A percentile compares a stretch with the other conserved stretches of the same genome.
These are phyloP conservation scores for Aspergillus ellipticus DNA, from an alignment of 495 filamentous ascomycete genomes.

Conservation along the genomic window DNA sequence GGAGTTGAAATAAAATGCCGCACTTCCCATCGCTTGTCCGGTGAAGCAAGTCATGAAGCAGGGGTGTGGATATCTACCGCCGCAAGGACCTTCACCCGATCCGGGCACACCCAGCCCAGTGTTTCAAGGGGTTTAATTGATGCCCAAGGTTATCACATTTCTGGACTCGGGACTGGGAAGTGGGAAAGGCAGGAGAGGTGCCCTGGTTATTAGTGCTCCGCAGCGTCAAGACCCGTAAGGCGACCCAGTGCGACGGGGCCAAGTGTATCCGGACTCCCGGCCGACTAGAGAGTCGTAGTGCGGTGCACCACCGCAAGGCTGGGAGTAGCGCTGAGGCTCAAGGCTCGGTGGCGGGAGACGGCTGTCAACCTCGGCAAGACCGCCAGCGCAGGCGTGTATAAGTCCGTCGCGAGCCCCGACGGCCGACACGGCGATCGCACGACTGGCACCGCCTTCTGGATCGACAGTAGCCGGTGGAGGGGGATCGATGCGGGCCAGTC, in stretches of 20 bases:
- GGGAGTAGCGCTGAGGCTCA: not conserved
- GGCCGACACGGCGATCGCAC: not conserved
- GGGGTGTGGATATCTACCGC: not conserved
- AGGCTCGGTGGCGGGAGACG: not conserved
- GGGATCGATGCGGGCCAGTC: not conserved
- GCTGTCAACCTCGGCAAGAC: not conserved
- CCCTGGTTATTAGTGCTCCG: not conserved
- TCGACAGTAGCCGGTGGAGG: constrained; percentile 1
- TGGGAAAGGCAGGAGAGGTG: not conserved
- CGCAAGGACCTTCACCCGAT: not conserved
- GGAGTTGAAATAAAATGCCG: constrained; percentile 8
- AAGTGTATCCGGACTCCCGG: not conserved
- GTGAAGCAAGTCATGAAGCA: constrained; percentile 7
- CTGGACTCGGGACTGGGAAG: not conserved
- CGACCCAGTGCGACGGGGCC: not conserved
- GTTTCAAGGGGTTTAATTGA: constrained; percentile 7
- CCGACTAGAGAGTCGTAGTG: not conserved
- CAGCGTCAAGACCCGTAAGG: not conserved
- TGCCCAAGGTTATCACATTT: not conserved
- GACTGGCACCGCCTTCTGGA: not conserved
- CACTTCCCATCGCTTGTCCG: not conserved
- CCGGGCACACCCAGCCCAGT: not conserved
- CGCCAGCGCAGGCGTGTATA: not conserved
- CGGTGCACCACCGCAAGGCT: not conserved
- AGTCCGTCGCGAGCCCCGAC: no score